Base-by-base conservation (phyloP, 2,329 filamentous ascomycete genomes). In the Emericellopsis atlantica region DNA sequence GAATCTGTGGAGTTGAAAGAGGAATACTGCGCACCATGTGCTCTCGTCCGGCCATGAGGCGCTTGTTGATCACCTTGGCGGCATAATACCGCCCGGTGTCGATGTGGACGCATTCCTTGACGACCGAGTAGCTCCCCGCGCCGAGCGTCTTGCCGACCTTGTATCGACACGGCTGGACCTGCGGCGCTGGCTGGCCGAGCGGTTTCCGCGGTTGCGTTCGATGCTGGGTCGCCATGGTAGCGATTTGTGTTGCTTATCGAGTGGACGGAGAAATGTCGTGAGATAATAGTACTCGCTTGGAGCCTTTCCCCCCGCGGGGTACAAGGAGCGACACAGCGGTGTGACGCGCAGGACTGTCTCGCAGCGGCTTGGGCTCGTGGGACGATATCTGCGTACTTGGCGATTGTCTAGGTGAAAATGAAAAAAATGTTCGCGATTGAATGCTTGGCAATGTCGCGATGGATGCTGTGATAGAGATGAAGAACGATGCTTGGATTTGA, bases 61-160 rank as follows among this genome's bases (percentile, higher is more conserved):
- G 76, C 73, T 98, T 98, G 68, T 98, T 98, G 65, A 98, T 98
- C 47, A 98, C 92, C 62, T 98, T 98, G 46, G 92, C 90, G 23
- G 92, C 92, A 79, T 96, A 98, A 65, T 95, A 96, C 49, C 89
- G 80, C 36, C 90, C 90, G 0, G 92, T 96, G 53, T 96, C 90
- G 55, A 96, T 96, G 60, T 98, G 92, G 23, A 96, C 89, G 59
- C 92, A 98, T 67, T 98, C 92, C 62, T 96, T 96, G 47, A 98
- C 92, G 39, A 96, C 92, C 32, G 89, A 95, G 66, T 98, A 98
- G 43, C 89, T 95, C 48, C 92, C 92, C 29, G 92, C 89, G 47
- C 92, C 92, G 42, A 98, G 70, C 21, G 92, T 96, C 73, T 98
- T 98, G 48, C 92, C 92, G 6, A 94, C 95, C 69, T 96, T 98